Percentiles rank a stretch among this genome's conserved stretches.
Evolutionary conservation across 441 rosid genomes (phyloP).

Genomic region (Erodium texanum): DNA sequence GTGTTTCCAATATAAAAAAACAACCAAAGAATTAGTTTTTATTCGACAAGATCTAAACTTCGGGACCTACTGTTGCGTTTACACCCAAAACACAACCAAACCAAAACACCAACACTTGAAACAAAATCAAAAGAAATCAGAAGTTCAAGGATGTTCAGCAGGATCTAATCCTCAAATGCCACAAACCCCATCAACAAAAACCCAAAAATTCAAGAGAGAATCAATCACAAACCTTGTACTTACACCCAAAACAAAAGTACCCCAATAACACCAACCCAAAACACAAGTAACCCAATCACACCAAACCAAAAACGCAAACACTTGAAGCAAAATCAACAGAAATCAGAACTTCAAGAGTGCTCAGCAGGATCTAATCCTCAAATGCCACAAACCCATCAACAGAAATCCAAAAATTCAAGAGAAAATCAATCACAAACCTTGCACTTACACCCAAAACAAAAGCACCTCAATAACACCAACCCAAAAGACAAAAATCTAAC

Average conservation of each 20-base stretch:
- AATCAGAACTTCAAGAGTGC: background rate
- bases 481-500: background rate
- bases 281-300: too few relatives aligned
- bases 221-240: background rate
- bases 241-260: background rate
- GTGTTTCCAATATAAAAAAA: background rate
- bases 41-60: background rate
- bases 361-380: background rate
- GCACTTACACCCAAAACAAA: background rate
- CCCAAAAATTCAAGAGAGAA: background rate
- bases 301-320: too few relatives aligned
- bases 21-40: background rate
- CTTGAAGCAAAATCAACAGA: background rate
- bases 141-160: background rate
- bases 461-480: background rate
- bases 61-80: background rate
- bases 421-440: background rate
- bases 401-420: background rate
- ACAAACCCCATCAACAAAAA: background rate
- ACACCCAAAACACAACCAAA: background rate
- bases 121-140: background rate
- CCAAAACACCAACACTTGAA: too few relatives aligned
- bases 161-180: background rate
- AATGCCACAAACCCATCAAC: background rate
- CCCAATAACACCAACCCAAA: background rate